These are phyloP conservation scores for Rhizophagus prolifer DNA, from an alignment of 192 early-diverging fungal species.

Conservation along the genomic window DNA sequence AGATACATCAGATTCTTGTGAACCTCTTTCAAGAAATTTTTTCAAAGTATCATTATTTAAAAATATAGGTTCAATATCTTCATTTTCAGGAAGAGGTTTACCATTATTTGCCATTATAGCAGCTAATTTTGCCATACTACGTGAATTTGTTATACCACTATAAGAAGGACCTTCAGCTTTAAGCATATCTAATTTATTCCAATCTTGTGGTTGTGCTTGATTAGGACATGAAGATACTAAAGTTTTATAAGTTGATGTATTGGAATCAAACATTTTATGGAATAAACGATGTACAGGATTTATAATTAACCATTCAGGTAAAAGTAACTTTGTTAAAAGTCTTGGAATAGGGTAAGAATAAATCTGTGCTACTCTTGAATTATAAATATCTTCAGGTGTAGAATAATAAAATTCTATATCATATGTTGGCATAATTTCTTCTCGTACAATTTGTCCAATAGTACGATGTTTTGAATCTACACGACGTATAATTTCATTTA, in stretches of 20 bases:
- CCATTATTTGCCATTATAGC: conserved; percentile 63
- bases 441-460: conserved; percentile 55
- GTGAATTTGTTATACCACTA: conserved; percentile 57
- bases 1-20: conserved; percentile 31
- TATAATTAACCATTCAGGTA: conserved; percentile 40
- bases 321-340: conserved; percentile 46
- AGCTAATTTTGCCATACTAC: conserved; percentile 57
- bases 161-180: conserved; percentile 46
- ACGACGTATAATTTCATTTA: conserved; percentile 70
- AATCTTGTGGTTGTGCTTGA: conserved; percentile 37
- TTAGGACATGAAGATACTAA: conserved; percentile 30
- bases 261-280: conserved; percentile 28
- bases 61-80: conserved; percentile 11
- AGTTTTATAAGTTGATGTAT: conserved; percentile 33
- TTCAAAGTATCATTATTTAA: conserved; percentile 30
- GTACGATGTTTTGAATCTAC: conserved; percentile 58
- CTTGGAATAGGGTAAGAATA: conserved; percentile 44
- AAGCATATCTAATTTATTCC: conserved; percentile 38
- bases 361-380: conserved; percentile 43
- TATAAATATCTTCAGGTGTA: not conserved
- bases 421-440: conserved; percentile 56
- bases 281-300: conserved; percentile 31
- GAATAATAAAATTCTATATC: conserved; percentile 56
- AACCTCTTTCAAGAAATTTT: conserved; percentile 24
- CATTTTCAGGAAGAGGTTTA: conserved; percentile 24